Conservation (phyloP, 345 rosid genomes). For the Sisymbrium altissimum region DNA sequence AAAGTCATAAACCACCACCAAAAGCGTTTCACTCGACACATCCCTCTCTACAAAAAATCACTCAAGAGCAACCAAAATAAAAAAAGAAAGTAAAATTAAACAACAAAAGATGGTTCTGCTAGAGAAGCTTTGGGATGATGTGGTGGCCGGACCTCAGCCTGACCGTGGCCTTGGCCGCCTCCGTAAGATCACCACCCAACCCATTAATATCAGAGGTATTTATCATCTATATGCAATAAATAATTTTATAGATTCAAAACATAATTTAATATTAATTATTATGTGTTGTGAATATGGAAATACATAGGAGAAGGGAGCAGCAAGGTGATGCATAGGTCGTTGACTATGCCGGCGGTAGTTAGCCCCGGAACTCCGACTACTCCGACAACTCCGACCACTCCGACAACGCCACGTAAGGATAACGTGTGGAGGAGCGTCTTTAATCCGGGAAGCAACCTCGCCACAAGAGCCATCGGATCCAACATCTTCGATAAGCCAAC, state of each 20-base stretch:
- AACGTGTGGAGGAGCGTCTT: slow-evolving; percentile 99
- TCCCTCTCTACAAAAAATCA: slow-evolving; percentile 1
- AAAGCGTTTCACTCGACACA: slow-evolving; percentile 17
- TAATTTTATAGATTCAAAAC: not conserved
- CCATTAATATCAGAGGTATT: slow-evolving; percentile 47
- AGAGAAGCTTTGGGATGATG: slow-evolving; percentile 90
- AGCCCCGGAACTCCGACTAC: slow-evolving; percentile 62
- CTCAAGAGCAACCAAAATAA: not conserved
- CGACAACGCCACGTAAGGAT: slow-evolving; percentile 68
- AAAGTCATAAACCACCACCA: slow-evolving; percentile 3
- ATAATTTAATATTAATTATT: not conserved
- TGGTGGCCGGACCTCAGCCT: slow-evolving; percentile 88
- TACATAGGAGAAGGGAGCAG: slow-evolving; percentile 48
- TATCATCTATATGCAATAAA: not conserved
- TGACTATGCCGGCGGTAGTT: slow-evolving; percentile 50
- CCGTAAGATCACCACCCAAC: slow-evolving; percentile 60
- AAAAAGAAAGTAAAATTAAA: not conserved
- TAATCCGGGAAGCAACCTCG: slow-evolving; percentile 91
- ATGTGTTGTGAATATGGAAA: not conserved
- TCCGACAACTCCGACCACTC: slow-evolving; percentile 41
- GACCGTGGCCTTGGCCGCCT: slow-evolving; percentile 83
- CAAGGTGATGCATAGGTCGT: slow-evolving; percentile 47
- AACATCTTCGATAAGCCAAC: slow-evolving; percentile 72
- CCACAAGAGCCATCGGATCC: slow-evolving; percentile 68
- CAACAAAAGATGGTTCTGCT: slow-evolving; percentile 45